Evolutionary conservation across 768 basidiomycete species (phyloP).

Genomic region (Nevesoporus exiguus): DNA sequence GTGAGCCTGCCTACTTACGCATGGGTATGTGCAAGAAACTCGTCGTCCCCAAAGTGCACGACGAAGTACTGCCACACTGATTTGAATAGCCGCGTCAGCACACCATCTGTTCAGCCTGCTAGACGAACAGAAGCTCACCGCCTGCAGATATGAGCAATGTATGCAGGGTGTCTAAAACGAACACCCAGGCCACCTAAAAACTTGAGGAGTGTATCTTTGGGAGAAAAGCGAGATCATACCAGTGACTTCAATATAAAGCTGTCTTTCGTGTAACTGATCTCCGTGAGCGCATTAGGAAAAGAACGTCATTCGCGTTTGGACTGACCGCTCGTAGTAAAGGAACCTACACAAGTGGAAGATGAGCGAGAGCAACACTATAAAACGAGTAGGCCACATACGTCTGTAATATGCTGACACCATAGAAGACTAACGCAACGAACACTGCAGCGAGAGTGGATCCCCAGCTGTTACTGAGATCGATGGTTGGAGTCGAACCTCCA

Average conservation of each 20-base stretch:
- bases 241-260: slow-evolving; percentile 9
- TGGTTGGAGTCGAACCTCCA: not conserved
- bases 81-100: not conserved
- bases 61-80: slow-evolving; percentile 24
- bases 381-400: slow-evolving; percentile 10
- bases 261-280: not conserved
- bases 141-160: slow-evolving; percentile 16
- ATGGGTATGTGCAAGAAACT: slow-evolving; percentile 12
- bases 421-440: slow-evolving; percentile 21
- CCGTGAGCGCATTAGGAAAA: not conserved
- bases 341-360: slow-evolving; percentile 11
- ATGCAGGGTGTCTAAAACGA: slow-evolving; percentile 18
- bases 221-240: slow-evolving; percentile 3
- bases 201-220: not conserved
- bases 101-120: not conserved
- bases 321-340: slow-evolving; percentile 24
- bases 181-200: slow-evolving; percentile 21
- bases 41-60: slow-evolving; percentile 19
- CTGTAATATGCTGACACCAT: slow-evolving; percentile 25
- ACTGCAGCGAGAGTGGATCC: slow-evolving; percentile 21
- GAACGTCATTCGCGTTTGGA: not conserved
- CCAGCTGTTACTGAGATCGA: slow-evolving; percentile 16
- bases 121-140: slow-evolving; percentile 9
- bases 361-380: not conserved
- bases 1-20: slow-evolving; percentile 15